phyloP scores from a whole-genome alignment of 441 rosid species.

The Oxalis stricta region DNA sequence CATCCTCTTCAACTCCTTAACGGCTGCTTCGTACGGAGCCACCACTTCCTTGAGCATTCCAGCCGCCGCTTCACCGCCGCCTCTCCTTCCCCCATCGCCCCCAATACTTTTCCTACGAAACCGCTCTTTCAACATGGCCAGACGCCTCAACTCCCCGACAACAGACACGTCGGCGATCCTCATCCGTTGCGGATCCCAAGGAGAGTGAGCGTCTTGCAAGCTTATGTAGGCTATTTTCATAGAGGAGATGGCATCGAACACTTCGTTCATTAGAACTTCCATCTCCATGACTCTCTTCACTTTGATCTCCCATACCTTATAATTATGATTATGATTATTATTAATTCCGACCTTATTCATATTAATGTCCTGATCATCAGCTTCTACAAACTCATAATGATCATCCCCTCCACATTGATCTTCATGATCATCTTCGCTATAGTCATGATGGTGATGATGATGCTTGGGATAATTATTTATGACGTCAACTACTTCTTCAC shows the following conservation, averaged over 20 bases:
- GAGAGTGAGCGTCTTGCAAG: conserved; percentile 81
- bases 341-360: conserved; percentile 5
- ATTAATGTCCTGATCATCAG: conserved; percentile 16
- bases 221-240: conserved; percentile 67
- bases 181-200: conserved; percentile 94
- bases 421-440: no score
- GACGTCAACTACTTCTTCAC: no score
- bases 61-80: conserved; percentile 14
- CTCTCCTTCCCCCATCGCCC: conserved; percentile 10
- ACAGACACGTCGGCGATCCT: conserved; percentile 66
- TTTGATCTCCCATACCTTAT: conserved; percentile 11
- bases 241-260: conserved; percentile 57
- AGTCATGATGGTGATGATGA: no score
- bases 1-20: conserved; percentile 74
- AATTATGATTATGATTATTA: conserved; percentile 8
- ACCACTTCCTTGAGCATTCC: conserved; percentile 65
- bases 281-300: conserved; percentile 42
- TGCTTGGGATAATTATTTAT: no score
- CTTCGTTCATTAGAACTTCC: conserved; percentile 57
- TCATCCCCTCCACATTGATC: no score
- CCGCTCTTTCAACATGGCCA: conserved; percentile 63
- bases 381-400: conserved; percentile 13
- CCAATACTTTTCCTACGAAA: conserved; percentile 37
- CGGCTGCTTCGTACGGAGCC: conserved; percentile 86
- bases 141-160: conserved; percentile 68